Percentiles rank a stretch among this genome's conserved stretches.
phyloP scores from a whole-genome alignment of 2,329 filamentous ascomycete genomes.

The Neoascochyta sp. region DNA sequence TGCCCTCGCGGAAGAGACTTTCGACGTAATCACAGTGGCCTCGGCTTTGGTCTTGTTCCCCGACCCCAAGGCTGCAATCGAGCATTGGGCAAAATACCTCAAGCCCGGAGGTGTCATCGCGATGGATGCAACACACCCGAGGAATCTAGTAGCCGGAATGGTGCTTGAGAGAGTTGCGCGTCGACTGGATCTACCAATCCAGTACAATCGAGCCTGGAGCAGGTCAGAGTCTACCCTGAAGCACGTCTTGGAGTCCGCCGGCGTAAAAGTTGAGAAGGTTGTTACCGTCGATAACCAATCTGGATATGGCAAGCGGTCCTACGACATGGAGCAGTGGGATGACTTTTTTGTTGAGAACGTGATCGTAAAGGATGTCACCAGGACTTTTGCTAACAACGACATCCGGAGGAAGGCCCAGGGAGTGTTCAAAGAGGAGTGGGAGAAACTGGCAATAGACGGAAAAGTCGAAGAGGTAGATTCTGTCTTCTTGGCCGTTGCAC shows the following conservation, averaged over 20 bases:
- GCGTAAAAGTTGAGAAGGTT: constrained; percentile 33
- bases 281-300: constrained; percentile 32
- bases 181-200: constrained; percentile 30
- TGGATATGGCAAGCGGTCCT: constrained; percentile 27
- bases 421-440: constrained; percentile 39
- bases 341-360: constrained; percentile 38
- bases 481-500: constrained; percentile 38
- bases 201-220: constrained; percentile 39
- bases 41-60: constrained; percentile 43
- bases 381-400: constrained; percentile 28
- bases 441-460: constrained; percentile 35
- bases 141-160: constrained; percentile 37
- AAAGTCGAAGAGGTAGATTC: constrained; percentile 40
- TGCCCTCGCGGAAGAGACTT: constrained; percentile 20
- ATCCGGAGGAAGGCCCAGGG: constrained; percentile 32
- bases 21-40: constrained; percentile 40
- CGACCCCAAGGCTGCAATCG: constrained; percentile 36
- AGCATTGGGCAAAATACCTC: constrained; percentile 39
- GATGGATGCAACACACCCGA: constrained; percentile 40
- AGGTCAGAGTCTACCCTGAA: constrained; percentile 30
- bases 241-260: constrained; percentile 33
- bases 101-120: constrained; percentile 42
- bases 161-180: constrained; percentile 38
- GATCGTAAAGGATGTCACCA: constrained; percentile 22
- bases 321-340: constrained; percentile 30